Evolutionary conservation across 805 yeast species (phyloP).

Genomic region (Tanozyma kutaoensis): DNA sequence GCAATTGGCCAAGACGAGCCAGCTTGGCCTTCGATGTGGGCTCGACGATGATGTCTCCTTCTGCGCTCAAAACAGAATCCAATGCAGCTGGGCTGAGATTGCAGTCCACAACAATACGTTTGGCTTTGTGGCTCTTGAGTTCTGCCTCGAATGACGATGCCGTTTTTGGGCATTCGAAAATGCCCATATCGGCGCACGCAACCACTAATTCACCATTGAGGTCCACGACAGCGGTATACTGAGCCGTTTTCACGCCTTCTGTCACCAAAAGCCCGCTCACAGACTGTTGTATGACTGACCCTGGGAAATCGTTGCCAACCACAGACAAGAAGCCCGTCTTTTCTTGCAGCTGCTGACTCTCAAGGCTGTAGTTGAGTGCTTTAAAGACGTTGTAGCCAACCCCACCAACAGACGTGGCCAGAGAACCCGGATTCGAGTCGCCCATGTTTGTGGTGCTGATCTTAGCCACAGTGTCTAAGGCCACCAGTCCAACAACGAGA

Average conservation of each 20-base stretch:
- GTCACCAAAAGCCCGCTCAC: conserved; percentile 23
- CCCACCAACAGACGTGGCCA: conserved; percentile 57
- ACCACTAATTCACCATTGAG: conserved; percentile 47
- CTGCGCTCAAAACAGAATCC: conserved; percentile 4
- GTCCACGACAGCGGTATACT: conserved; percentile 61
- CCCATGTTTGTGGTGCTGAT: conserved; percentile 13
- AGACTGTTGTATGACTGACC: conserved; percentile 24
- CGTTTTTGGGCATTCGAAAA: conserved; percentile 35
- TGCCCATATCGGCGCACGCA: conserved; percentile 81
- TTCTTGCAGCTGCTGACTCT: conserved; percentile 4
- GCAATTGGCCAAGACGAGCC: conserved; percentile 24
- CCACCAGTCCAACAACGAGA: conserved; percentile 61
- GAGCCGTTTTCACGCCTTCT: conserved; percentile 35
- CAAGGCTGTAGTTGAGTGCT: conserved; percentile 33
- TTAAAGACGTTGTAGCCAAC: conserved; percentile 76
- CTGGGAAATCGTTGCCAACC: conserved; percentile 49
- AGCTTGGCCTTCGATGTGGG: conserved; percentile 71
- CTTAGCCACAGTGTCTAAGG: conserved; percentile 56
- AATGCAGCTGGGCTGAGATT: conserved; percentile 40
- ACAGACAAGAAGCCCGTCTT: conserved; percentile 37
- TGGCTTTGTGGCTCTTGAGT: conserved; percentile 30
- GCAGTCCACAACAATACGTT: conserved; percentile 49
- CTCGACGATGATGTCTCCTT: conserved; percentile 36
- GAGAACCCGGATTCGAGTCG: conserved; percentile 67
- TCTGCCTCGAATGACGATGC: conserved; percentile 20